phyloP scores from a whole-genome alignment of 1,284 basidiomycete species.

The Naganishia sp. region DNA sequence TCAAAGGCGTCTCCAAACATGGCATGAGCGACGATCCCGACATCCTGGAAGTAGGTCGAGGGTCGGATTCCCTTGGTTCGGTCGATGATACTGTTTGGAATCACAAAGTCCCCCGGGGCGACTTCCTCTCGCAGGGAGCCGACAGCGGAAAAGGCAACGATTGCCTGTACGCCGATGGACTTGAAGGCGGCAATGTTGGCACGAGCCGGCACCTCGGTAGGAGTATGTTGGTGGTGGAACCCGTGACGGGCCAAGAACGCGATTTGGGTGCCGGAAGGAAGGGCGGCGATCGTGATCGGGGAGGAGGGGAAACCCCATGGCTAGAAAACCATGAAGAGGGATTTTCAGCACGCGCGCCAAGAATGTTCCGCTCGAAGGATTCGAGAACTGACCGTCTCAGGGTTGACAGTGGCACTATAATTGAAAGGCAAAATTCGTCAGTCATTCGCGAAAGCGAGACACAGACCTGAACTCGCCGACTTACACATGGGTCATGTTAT shows the following conservation, averaged over 20 bases:
- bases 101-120: constrained; percentile 81
- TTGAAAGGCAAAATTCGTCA: neutral
- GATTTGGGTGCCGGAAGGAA: constrained; percentile 73
- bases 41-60: constrained; percentile 81
- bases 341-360: neutral
- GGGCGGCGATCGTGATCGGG: constrained; percentile 81
- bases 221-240: constrained; percentile 67
- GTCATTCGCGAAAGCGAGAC: neutral
- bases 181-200: constrained; percentile 97
- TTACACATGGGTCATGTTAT: constrained; percentile 79
- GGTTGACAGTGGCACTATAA: constrained; percentile 55
- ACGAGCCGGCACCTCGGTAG: constrained; percentile 74
- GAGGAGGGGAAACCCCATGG: constrained; percentile 94
- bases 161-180: constrained; percentile 80
- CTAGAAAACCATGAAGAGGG: constrained; percentile 53
- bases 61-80: constrained; percentile 89
- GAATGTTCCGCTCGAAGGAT: neutral
- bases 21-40: constrained; percentile 83
- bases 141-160: constrained; percentile 93
- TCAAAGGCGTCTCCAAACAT: constrained; percentile 91
- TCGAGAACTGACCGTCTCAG: constrained; percentile 62
- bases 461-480: constrained; percentile 40
- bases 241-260: constrained; percentile 95
- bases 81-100: constrained; percentile 92
- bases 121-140: constrained; percentile 96